Base-by-base conservation (phyloP, 2,329 filamentous ascomycete species). In the Monosporascus sp. region DNA sequence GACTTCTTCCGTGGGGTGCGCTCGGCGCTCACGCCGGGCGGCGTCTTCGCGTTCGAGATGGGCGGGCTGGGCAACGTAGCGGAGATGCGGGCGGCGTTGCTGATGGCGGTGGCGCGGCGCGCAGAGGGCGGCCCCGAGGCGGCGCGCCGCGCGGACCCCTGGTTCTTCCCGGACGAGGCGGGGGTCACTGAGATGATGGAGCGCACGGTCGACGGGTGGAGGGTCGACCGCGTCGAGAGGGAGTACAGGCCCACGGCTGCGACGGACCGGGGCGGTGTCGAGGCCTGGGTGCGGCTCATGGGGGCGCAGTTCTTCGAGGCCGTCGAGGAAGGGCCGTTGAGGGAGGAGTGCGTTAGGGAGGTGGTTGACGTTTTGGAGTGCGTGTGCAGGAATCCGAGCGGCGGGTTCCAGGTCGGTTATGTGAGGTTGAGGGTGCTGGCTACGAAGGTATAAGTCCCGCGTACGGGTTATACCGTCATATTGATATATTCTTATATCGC, bases 151-250 rank as follows among this genome's bases (percentile, higher is more conserved):
- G 58, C 85, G 2, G 62, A 79, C 56, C 86, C 87, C 5, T 90
- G 87, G 87, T 89, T 87, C 68, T 90, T 89, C 66, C 84, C 86
- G 0, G 83, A 85, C 57, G 82, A 85, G 62, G 65, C 58, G 0
- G 87, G 84, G 84, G 78, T 82, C 66, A 68, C 60, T 35, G 57
- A 66, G 38, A 64, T 72, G 40, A 61, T 75, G 55, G 70, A 78
- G 56, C 64, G 72, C 22, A 67, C 70, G 48, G 74, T 74, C 2
- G 75, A 74, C 19, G 77, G 76, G 24, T 79, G 75, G 68, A 63
- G 66, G 52, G 69, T 85, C 3, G 77, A 82, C 60, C 72, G 67
- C 58, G 67, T 78, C 0, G 86, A 90, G 72, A 66, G 76, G 20
- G 84, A 87, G 70, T 88, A 85, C 72, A 70, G 87, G 50, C 83